Evolutionary conservation across 2,329 filamentous ascomycete genomes (phyloP).

Genomic region (Colletotrichum sp.): DNA sequence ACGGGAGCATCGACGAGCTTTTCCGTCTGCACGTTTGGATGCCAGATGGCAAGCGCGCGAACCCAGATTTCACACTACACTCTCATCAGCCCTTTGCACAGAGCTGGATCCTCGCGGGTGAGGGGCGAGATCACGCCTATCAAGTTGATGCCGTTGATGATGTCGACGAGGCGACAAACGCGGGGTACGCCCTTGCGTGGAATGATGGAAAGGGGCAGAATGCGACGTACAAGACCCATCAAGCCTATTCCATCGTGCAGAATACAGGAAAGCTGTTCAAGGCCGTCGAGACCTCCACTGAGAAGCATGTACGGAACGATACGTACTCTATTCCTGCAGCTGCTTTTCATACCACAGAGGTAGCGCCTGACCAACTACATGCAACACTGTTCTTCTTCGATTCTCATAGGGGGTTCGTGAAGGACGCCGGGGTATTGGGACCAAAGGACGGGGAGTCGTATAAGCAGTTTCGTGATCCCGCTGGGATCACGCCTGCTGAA

Average conservation of each 20-base stretch:
- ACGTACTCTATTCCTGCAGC: slow-evolving; percentile 35
- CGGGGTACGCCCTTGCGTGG: slow-evolving; percentile 32
- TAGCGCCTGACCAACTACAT: slow-evolving; percentile 31
- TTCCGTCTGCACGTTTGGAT: slow-evolving; percentile 40
- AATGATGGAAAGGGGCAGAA: slow-evolving; percentile 24
- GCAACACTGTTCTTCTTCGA: slow-evolving; percentile 43
- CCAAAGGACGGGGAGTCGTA: slow-evolving; percentile 28
- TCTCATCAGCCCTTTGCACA: slow-evolving; percentile 39
- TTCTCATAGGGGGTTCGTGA: slow-evolving; percentile 32
- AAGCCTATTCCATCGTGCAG: slow-evolving; percentile 27
- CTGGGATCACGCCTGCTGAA: slow-evolving; percentile 19
- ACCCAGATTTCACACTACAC: slow-evolving; percentile 30
- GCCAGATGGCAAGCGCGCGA: slow-evolving; percentile 33
- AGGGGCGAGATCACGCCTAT: slow-evolving; percentile 34
- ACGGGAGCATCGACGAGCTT: slow-evolving; percentile 37
- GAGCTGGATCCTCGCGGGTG: slow-evolving; percentile 40
- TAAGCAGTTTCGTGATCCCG: slow-evolving; percentile 26
- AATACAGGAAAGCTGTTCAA: slow-evolving; percentile 28
- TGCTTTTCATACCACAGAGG: slow-evolving; percentile 31
- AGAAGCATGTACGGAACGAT: slow-evolving; percentile 22
- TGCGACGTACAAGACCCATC: slow-evolving; percentile 28
- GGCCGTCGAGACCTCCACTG: neutral
- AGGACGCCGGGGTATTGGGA: slow-evolving; percentile 35
- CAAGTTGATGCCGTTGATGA: slow-evolving; percentile 24
- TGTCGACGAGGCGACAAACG: slow-evolving; percentile 29